Evolutionary conservation across 202 grass and related monocot genomes (phyloP).

Genomic region (Setaria viridis): DNA sequence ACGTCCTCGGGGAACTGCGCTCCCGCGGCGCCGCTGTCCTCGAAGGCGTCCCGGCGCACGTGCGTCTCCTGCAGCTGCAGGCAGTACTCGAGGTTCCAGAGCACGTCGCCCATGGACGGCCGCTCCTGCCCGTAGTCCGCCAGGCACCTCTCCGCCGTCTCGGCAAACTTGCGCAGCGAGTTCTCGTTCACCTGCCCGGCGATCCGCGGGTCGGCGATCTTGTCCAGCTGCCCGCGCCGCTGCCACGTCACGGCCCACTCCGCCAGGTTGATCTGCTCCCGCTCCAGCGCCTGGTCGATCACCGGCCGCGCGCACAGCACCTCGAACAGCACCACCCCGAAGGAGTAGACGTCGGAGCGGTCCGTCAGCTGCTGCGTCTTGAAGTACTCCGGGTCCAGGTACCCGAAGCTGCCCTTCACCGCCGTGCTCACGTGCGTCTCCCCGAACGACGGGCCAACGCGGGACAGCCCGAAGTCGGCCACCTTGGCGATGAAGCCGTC

Average conservation of each 20-base stretch:
- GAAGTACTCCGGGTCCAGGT: constrained; percentile 89
- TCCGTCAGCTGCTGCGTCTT: constrained; percentile 89
- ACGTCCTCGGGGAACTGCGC: constrained; percentile 54
- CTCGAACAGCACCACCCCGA: constrained; percentile 85
- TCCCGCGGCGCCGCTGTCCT: constrained; percentile 65
- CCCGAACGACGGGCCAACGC: constrained; percentile 64
- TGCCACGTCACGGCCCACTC: constrained; percentile 74
- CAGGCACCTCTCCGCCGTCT: constrained; percentile 73
- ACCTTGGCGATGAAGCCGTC: constrained; percentile 68
- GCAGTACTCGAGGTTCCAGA: constrained; percentile 96
- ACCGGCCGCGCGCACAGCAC: constrained; percentile 84
- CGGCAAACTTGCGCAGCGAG: constrained; percentile 82
- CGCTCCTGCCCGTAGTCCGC: constrained; percentile 66
- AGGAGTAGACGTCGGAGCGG: constrained; percentile 91
- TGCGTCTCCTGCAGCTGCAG: constrained; percentile 90
- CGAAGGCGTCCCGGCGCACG: constrained; percentile 63
- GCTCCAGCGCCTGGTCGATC: constrained; percentile 65
- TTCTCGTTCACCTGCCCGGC: constrained; percentile 60
- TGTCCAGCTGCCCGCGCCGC: constrained; percentile 50
- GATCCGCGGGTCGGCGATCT: constrained; percentile 65
- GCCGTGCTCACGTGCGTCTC: constrained; percentile 84
- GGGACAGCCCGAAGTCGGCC: constrained; percentile 88
- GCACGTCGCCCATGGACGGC: constrained; percentile 77
- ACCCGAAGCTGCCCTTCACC: constrained; percentile 90
- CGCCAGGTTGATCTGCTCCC: constrained; percentile 80